phyloP scores from a whole-genome alignment of 495 filamentous ascomycete species.

The Aspergillus sparsus region DNA sequence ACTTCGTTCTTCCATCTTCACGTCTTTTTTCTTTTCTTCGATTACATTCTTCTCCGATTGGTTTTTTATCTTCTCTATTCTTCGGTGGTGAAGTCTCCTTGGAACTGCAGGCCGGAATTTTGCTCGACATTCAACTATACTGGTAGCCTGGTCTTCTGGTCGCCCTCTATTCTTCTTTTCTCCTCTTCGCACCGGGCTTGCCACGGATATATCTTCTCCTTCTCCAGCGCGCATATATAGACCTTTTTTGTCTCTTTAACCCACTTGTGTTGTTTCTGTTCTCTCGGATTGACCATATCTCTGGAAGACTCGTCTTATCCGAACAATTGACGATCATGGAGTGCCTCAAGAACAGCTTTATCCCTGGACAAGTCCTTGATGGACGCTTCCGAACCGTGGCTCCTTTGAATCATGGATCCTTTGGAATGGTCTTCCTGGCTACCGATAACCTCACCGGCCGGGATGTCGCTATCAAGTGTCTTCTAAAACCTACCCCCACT shows the following conservation, averaged over 20 bases:
- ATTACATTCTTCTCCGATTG: not conserved
- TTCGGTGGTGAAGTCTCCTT: slow-evolving; percentile 34
- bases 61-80: slow-evolving; percentile 21
- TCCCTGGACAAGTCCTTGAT: slow-evolving; percentile 70
- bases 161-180: slow-evolving; percentile 27
- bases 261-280: slow-evolving; percentile 14
- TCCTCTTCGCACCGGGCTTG: slow-evolving; percentile 42
- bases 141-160: slow-evolving; percentile 42
- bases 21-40: slow-evolving; percentile 31
- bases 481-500: slow-evolving; percentile 70
- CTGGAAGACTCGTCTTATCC: slow-evolving; percentile 29
- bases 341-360: slow-evolving; percentile 74
- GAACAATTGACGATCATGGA: slow-evolving; percentile 59
- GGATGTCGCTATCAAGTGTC: slow-evolving; percentile 89
- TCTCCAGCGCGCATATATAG: slow-evolving; percentile 28
- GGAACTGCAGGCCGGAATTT: slow-evolving; percentile 35
- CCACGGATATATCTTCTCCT: slow-evolving; percentile 28
- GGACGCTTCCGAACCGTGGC: slow-evolving; percentile 88
- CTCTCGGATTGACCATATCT: slow-evolving; percentile 31
- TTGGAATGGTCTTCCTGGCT: slow-evolving; percentile 96
- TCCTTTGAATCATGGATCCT: slow-evolving; percentile 97
- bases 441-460: slow-evolving; percentile 72
- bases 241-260: slow-evolving; percentile 15
- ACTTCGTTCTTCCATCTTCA: slow-evolving; percentile 16
- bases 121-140: slow-evolving; percentile 43